These are phyloP conservation scores for Naganishia vishniacii DNA, from an alignment of 768 basidiomycete genomes.

Conservation along the genomic window DNA sequence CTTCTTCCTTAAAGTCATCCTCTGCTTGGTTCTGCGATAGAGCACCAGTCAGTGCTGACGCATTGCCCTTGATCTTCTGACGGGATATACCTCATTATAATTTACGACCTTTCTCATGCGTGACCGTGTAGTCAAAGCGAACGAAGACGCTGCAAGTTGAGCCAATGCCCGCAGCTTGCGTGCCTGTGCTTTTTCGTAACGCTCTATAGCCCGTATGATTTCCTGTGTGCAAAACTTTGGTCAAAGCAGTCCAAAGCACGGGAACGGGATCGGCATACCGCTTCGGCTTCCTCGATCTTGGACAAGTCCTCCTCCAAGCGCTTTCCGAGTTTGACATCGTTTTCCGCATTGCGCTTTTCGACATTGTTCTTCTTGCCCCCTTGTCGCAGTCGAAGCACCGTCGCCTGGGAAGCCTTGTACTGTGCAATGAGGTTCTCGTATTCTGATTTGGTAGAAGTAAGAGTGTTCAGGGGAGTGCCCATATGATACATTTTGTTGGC, in stretches of 20 bases:
- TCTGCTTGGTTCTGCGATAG: background rate
- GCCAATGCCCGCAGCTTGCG: slow-evolving; percentile 14
- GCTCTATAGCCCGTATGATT: slow-evolving; percentile 12
- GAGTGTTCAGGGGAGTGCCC: background rate
- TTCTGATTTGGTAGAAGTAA: slow-evolving; percentile 18
- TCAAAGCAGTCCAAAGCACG: background rate
- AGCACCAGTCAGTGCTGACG: background rate
- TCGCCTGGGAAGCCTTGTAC: slow-evolving; percentile 19
- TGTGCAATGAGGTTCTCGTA: slow-evolving; percentile 29
- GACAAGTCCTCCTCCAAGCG: slow-evolving; percentile 15
- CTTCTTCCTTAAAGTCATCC: slow-evolving; percentile 8
- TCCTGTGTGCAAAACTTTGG: background rate
- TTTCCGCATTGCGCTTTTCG: slow-evolving; percentile 9
- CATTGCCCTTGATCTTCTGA: background rate
- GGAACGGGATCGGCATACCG: background rate
- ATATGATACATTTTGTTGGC: slow-evolving; percentile 22
- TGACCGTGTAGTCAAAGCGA: slow-evolving; percentile 5
- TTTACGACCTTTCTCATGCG: slow-evolving; percentile 11
- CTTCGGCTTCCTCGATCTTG: slow-evolving; percentile 19
- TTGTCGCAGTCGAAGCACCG: slow-evolving; percentile 8
- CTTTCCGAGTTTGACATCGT: slow-evolving; percentile 12
- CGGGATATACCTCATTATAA: slow-evolving; percentile 2
- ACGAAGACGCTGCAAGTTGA: slow-evolving; percentile 12
- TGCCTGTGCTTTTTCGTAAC: slow-evolving; percentile 9
- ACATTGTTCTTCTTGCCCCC: slow-evolving; percentile 12